Base-by-base conservation (phyloP, 2,329 filamentous ascomycete genomes). In the Hypocreales sp. region DNA sequence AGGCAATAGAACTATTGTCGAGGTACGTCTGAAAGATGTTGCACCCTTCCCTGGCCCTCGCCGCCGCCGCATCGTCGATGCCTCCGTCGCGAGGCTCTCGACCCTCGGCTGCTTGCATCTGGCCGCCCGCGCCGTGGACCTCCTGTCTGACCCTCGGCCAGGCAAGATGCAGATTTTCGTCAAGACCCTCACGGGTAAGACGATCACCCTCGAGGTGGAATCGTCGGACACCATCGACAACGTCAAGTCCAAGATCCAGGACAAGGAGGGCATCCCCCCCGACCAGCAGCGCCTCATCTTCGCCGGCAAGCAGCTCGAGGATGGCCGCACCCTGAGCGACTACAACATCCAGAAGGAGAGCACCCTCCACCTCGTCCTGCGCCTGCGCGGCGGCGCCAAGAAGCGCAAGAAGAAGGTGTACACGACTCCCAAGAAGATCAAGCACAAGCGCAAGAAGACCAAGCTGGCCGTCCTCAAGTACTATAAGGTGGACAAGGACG, bases 401-500 rank as follows among this genome's bases (percentile, higher is more conserved):
- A 94, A 95, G 82, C 78, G 92, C 66, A 98, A 98, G 83, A 93
- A 93, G 84, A 98, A 98, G 86, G 90, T 98, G 49, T 98, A 98
- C 81, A 95, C 83, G 60, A 98, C 90, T 55, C 90, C 90, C 62
- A 98, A 98, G 86, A 98, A 98, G 84, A 98, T 98, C 80, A 98
- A 98, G 90, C 90, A 98, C 79, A 98, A 98, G 86, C 80, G 84
- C 72, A 98, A 95, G 84, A 98, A 98, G 87, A 93, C 81, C 77
- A 98, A 98, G 80, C 71, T 98, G 62, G 90, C 90, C 54, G 87
- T 98, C 49, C 86, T 98, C 64, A 98, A 98, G 79, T 98, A 98
- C 82, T 98, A 98, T 82, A 98, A 98, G 82, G 90, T 98, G 51
- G 90, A 95, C 64, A 83, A 81, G 51, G 90, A 98, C 55, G 90